These are phyloP conservation scores for Colletotrichum spaethianum DNA, from an alignment of 2,329 filamentous ascomycete genomes.

Conservation along the genomic window DNA sequence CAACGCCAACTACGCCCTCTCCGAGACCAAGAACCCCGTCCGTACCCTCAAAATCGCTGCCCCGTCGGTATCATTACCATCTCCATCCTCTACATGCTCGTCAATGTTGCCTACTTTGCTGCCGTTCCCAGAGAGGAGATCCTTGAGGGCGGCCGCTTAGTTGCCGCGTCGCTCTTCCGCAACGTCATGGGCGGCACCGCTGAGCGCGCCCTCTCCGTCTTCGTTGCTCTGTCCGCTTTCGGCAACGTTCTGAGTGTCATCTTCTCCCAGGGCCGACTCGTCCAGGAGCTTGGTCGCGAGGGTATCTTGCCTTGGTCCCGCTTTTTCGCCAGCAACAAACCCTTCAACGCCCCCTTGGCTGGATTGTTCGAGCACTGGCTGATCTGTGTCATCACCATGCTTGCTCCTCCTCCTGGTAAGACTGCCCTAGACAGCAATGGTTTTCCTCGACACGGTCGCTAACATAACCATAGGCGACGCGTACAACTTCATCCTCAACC, in stretches of 20 bases:
- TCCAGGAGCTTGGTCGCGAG: conserved; percentile 76
- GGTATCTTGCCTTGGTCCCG: conserved; percentile 75
- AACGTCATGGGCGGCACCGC: conserved; percentile 69
- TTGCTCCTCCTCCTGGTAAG: conserved; percentile 77
- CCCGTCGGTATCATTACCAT: conserved; percentile 70
- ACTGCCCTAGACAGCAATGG: conserved; percentile 67
- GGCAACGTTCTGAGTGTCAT: conserved; percentile 78
- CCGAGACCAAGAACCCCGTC: conserved; percentile 76
- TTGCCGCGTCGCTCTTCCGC: conserved; percentile 69
- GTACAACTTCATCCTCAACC: conserved; percentile 51
- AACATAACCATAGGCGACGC: conserved; percentile 26
- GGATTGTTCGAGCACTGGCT: conserved; percentile 76
- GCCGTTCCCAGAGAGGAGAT: conserved; percentile 69
- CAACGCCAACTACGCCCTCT: conserved; percentile 77
- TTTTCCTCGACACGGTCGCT: conserved; percentile 43
- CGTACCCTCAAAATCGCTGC: conserved; percentile 76
- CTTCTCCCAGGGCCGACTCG: conserved; percentile 77
- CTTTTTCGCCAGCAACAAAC: conserved; percentile 75
- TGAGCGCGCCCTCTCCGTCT: conserved; percentile 73
- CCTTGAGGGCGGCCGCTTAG: conserved; percentile 63
- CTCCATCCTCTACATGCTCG: conserved; percentile 75
- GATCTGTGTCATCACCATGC: conserved; percentile 75
- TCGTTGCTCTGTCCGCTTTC: conserved; percentile 77
- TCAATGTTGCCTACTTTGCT: conserved; percentile 78
- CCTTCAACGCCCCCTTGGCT: conserved; percentile 73